phyloP scores from a whole-genome alignment of 2,329 filamentous ascomycete genomes.

The Talaromyces sp. region DNA sequence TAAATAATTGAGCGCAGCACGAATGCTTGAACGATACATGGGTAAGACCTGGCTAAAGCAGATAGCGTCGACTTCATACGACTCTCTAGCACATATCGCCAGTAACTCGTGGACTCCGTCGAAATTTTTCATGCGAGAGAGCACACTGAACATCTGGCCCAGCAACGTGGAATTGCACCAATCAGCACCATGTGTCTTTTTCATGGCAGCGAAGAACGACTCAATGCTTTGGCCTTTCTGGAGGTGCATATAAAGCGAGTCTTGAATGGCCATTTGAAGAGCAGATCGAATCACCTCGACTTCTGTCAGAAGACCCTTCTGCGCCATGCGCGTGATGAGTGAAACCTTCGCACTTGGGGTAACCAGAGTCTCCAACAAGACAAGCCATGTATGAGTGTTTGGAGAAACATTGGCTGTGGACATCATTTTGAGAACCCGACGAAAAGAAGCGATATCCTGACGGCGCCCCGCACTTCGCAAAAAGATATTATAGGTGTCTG shows the following conservation, averaged over 20 bases:
- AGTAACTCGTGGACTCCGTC: constrained; percentile 34
- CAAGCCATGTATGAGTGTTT: constrained; percentile 47
- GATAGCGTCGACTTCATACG: constrained; percentile 29
- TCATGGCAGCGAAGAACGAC: constrained; percentile 43
- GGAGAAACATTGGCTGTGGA: constrained; percentile 39
- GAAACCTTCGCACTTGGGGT: constrained; percentile 30
- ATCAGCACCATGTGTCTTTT: constrained; percentile 35
- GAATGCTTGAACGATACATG: constrained; percentile 29
- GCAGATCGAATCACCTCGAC: constrained; percentile 27
- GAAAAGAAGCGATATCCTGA: constrained; percentile 45
- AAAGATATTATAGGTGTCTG: constrained; percentile 51
- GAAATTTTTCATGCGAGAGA: constrained; percentile 29
- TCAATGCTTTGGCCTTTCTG: constrained; percentile 35
- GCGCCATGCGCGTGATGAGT: constrained; percentile 35
- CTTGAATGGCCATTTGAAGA: constrained; percentile 34
- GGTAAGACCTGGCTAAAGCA: constrained; percentile 34
- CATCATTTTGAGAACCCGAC: constrained; percentile 44
- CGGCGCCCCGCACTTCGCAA: constrained; percentile 40
- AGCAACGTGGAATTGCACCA: constrained; percentile 42
- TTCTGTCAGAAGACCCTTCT: constrained; percentile 34
- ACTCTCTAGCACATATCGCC: constrained; percentile 32
- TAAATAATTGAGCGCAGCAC: constrained; percentile 26
- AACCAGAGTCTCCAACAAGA: constrained; percentile 37
- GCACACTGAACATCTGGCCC: constrained; percentile 42
- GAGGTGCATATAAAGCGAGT: constrained; percentile 37